phyloP scores from a whole-genome alignment of 2,329 filamentous ascomycete species.

The Pyrenochaeta sp. region DNA sequence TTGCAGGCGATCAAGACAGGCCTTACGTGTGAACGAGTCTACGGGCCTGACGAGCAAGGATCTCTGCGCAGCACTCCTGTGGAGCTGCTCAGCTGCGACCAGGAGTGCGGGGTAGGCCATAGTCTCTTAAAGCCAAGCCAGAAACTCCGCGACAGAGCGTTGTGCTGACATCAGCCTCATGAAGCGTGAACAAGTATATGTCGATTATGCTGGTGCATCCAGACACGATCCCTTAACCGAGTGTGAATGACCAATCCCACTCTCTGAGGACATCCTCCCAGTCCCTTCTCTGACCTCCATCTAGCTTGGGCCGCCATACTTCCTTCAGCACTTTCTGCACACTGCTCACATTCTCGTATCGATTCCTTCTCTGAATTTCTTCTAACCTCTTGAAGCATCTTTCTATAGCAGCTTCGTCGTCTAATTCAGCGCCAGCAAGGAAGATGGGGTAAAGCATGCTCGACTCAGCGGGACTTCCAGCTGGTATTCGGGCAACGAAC shows the following conservation, averaged over 20 bases:
- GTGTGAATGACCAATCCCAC: slow-evolving; percentile 47
- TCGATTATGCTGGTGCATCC: background rate
- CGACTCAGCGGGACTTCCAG: slow-evolving; percentile 45
- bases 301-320: slow-evolving; percentile 43
- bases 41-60: background rate
- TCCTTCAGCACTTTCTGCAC: slow-evolving; percentile 47
- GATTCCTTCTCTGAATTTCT: slow-evolving; percentile 44
- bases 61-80: background rate
- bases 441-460: slow-evolving; percentile 49
- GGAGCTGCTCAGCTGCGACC: background rate
- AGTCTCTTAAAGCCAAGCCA: background rate
- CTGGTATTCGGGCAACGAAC: slow-evolving; percentile 45
- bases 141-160: background rate
- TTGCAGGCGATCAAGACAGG: background rate
- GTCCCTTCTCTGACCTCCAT: slow-evolving; percentile 38
- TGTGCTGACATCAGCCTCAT: background rate
- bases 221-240: slow-evolving; percentile 26
- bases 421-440: slow-evolving; percentile 45
- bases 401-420: slow-evolving; percentile 38
- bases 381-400: slow-evolving; percentile 41
- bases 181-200: background rate
- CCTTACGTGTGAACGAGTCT: background rate
- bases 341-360: slow-evolving; percentile 45
- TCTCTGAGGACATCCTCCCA: slow-evolving; percentile 49
- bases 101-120: background rate